Base-by-base conservation (phyloP, 352 stramenopile genomes). In the Phytophthora pinifolia region DNA sequence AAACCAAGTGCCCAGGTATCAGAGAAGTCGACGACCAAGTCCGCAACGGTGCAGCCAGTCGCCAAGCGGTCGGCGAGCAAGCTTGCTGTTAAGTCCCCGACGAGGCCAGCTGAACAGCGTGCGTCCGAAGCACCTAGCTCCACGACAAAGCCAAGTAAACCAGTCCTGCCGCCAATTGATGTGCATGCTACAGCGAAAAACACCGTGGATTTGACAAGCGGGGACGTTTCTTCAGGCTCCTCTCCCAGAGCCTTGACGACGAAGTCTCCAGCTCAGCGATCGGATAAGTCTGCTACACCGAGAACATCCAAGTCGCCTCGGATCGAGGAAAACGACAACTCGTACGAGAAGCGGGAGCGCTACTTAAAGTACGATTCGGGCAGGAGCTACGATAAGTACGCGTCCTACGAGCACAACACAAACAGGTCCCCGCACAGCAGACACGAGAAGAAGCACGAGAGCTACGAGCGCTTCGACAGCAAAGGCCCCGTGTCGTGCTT, bases 401-500 rank as follows among this genome's bases (percentile, higher is more conserved):
- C 35, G 2, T 35, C 47, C 18, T 29, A 34, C 9, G 57, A 22
- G 17, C 48, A 49, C 46, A 59, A 62, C 27, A 49, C 22, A 4
- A 27, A 60, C 3, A 59, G 52, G 32, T 57, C 41, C 35, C 20
- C 37, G 15, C 48, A 38, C 32, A 56, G n/a, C 44, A 46, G 50
- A 37, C 67, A 59, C 33, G 54, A 60, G 4, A 57, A 54, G 36
- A 68, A 59, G 17, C 60, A 62, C 54, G 54, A 62, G n/a, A 25
- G 32, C 17, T 43, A 48, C 32, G 50, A 42, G 12, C 20, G 25
- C 39, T 49, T 42, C 39, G 22, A 63, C 33, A 58, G 35, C 46
- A 49, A 44, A 3, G 57, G 70, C 6, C 49, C 32, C 9, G 39
- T 62, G 22, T 63, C 53, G 20, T 80, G 71, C 44, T 80, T 74